These are phyloP conservation scores for Epicoccum nigrum DNA, from an alignment of 2,329 filamentous ascomycete genomes.

Conservation along the genomic window DNA sequence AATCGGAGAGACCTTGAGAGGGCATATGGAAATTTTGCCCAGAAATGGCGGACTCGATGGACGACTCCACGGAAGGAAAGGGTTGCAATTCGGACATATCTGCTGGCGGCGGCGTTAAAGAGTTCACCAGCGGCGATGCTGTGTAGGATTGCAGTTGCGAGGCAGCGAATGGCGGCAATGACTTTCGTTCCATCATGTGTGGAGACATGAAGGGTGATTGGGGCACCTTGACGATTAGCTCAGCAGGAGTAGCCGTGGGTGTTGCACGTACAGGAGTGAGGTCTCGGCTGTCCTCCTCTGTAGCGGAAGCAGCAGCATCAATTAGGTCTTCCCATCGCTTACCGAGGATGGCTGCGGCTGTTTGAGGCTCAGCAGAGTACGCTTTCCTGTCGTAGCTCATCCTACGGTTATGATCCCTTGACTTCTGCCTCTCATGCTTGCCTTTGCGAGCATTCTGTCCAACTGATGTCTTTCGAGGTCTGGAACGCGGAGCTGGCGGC, in stretches of 20 bases:
- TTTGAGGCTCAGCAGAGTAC: constrained; percentile 81
- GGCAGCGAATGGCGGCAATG: constrained; percentile 64
- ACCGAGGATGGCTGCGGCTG: constrained; percentile 72
- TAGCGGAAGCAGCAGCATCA: constrained; percentile 90
- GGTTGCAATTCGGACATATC: constrained; percentile 63
- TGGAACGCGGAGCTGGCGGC: constrained; percentile 77
- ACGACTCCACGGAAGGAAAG: constrained; percentile 89
- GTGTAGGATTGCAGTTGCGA: constrained; percentile 71
- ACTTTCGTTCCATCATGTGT: constrained; percentile 60
- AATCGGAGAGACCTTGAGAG: constrained; percentile 59
- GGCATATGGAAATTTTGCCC: constrained; percentile 68
- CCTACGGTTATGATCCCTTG: constrained; percentile 74
- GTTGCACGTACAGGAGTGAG: constrained; percentile 76
- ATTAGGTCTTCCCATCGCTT: constrained; percentile 97
- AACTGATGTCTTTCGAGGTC: constrained; percentile 85
- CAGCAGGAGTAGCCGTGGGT: background rate
- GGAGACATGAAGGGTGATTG: constrained; percentile 60
- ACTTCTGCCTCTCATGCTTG: constrained; percentile 82
- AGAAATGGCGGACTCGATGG: constrained; percentile 72
- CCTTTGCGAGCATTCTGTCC: constrained; percentile 76
- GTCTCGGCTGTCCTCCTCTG: constrained; percentile 87
- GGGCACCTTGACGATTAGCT: constrained; percentile 49
- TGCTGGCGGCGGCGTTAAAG: constrained; percentile 77
- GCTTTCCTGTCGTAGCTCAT: constrained; percentile 80
- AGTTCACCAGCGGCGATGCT: constrained; percentile 88